These are phyloP conservation scores for Diaporthe vexans DNA, from an alignment of 2,329 filamentous ascomycete species.

Conservation along the genomic window DNA sequence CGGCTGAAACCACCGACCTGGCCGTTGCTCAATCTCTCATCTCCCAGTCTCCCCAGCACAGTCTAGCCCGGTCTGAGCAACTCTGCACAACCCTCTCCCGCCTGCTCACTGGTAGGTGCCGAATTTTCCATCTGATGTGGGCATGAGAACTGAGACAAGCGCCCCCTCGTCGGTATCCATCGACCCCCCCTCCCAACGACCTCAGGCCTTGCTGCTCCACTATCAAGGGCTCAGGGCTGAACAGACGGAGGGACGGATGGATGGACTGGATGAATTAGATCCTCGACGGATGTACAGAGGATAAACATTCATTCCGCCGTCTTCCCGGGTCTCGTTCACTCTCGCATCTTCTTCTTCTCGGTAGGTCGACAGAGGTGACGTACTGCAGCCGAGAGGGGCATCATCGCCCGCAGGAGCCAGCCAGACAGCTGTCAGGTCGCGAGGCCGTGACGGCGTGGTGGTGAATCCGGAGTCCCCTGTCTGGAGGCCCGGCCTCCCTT, in stretches of 20 bases:
- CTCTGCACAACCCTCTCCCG: constrained; percentile 27
- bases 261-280: constrained; percentile 37
- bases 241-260: constrained; percentile 21
- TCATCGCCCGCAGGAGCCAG: neutral
- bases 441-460: neutral
- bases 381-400: neutral
- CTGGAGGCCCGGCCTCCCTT: constrained; percentile 35
- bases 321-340: neutral
- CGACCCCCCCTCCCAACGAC: constrained; percentile 31
- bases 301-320: constrained; percentile 15
- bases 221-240: constrained; percentile 41
- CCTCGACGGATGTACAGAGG: constrained; percentile 29
- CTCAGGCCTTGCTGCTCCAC: constrained; percentile 35
- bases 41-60: constrained; percentile 15
- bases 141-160: constrained; percentile 41
- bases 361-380: neutral
- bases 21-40: constrained; percentile 25
- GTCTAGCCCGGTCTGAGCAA: constrained; percentile 19
- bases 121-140: constrained; percentile 37
- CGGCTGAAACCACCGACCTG: constrained; percentile 26
- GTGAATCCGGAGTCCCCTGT: neutral
- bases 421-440: neutral
- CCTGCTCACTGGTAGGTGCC: constrained; percentile 33
- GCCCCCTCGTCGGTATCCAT: constrained; percentile 38
- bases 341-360: neutral